Evolutionary conservation across 2,329 filamentous ascomycete genomes (phyloP).

Genomic region (Aureobasidium sp.): DNA sequence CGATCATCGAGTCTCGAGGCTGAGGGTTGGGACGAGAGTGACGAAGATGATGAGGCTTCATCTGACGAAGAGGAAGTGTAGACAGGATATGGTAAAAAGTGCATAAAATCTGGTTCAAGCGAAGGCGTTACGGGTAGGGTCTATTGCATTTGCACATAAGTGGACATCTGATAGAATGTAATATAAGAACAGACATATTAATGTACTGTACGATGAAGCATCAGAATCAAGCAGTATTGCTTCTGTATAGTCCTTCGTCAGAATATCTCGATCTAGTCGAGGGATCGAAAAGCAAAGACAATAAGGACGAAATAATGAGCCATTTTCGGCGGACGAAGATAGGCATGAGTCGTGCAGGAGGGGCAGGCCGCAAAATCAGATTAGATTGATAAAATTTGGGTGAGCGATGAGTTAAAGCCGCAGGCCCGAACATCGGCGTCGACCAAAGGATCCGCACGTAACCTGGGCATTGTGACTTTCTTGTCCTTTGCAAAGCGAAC

Average conservation of each 20-base stretch:
- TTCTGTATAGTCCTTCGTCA: neutral
- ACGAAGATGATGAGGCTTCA: slow-evolving; percentile 35
- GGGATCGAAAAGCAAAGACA: no score
- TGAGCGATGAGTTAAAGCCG: neutral
- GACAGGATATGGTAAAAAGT: neutral
- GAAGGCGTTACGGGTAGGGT: slow-evolving; percentile 15
- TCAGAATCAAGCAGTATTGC: neutral
- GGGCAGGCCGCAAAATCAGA: neutral
- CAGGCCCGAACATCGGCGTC: neutral
- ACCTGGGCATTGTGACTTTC: neutral
- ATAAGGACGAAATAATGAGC: neutral
- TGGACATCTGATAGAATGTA: slow-evolving; percentile 1
- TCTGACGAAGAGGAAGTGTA: slow-evolving; percentile 39
- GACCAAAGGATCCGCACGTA: neutral
- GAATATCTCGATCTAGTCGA: neutral
- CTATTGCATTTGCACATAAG: slow-evolving; percentile 2
- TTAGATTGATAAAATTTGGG: slow-evolving; percentile 3
- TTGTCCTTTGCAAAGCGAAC: slow-evolving; percentile 2
- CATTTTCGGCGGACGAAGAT: neutral
- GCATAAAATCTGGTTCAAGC: slow-evolving; percentile 4
- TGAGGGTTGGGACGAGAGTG: slow-evolving; percentile 45
- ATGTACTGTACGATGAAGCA: neutral
- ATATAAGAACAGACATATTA: neutral
- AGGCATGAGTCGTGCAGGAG: neutral
- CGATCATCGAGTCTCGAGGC: slow-evolving; percentile 54